Evolutionary conservation across 495 filamentous ascomycete species (phyloP), one percentile per base, ranked within the genome.

Genomic region (Aspergillus nanangensis): DNA sequence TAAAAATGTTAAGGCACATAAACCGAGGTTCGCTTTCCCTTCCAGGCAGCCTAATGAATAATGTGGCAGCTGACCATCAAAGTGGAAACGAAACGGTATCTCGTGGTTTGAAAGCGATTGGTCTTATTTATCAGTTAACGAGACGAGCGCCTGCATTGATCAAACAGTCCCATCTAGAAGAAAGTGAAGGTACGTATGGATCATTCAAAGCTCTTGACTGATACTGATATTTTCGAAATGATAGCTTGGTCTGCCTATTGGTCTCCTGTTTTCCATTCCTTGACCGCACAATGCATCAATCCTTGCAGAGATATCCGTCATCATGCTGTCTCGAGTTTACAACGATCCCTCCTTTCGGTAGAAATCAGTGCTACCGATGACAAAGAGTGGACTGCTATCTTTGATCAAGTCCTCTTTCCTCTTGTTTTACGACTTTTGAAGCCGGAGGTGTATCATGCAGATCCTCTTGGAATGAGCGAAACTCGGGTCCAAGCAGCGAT

Each of bases 241-340:
- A 4, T 44, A 89, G 93, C 93, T 27, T 99, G 93, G 93, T 87
- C 88, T 23, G 88, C 94, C 11, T 99, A 99, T 62, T 99, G 93
- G 93, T 84, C 90, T 13, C 94, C 91, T 18, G 92, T 97, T 24
- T 92, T 98, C 69, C 80, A 86, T 48, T 84, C 88, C 10, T 70
- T 97, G 22, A 93, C 87, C 8, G 79, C 79, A 8, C 93, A 98
- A 67, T 96, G 89, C 67, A 84, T 87, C 50, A 99, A 97, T 57
- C 91, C 94, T 5, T 96, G 90, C 60, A 88, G 93, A 34, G 90
- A 95, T 61, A 89, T 99, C 38, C 82, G 93, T 2, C 84, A 91
- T 51, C 80, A 93, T 58, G 86, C 93, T 8, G 84, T 97, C 50
- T 81, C 84, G n/a, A 88, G 80, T 3, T 74, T 99, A 7, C 92